A percentile compares a stretch with the other conserved stretches of the same genome.
These are phyloP conservation scores for Tricharina praecox DNA, from an alignment of 495 filamentous ascomycete species.

Conservation along the genomic window DNA sequence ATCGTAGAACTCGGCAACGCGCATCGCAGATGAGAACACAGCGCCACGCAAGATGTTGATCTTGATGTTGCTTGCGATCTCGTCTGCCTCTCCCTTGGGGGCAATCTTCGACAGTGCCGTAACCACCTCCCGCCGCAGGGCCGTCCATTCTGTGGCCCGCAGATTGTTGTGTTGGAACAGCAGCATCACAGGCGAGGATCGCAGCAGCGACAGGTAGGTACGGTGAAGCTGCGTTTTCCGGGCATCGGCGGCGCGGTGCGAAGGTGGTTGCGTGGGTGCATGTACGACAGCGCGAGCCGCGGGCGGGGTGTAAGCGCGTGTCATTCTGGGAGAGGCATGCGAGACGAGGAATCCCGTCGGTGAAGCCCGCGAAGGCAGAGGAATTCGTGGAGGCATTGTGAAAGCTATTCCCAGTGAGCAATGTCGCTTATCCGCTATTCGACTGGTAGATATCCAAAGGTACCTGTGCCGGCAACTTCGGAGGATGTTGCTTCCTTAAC, in stretches of 20 bases:
- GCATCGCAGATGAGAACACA: constrained; percentile 69
- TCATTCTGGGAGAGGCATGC: constrained; percentile 58
- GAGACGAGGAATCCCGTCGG: constrained; percentile 13
- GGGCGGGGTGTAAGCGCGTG: constrained; percentile 26
- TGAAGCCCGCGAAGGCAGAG: constrained; percentile 8
- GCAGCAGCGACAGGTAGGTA: constrained; percentile 81
- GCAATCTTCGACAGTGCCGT: constrained; percentile 46
- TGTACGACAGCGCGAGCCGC: constrained; percentile 19
- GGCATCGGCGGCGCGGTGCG: constrained; percentile 64
- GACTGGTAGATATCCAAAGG: too few relatives aligned
- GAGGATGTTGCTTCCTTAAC: not conserved
- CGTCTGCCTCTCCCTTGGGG: constrained; percentile 4
- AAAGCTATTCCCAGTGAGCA: not conserved
- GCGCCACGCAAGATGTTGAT: constrained; percentile 72
- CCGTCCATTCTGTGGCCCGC: constrained; percentile 69
- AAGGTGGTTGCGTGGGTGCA: constrained; percentile 69
- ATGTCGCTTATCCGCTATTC: not conserved
- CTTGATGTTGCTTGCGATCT: constrained; percentile 40
- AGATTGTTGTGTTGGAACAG: constrained; percentile 97
- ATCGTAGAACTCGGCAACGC: constrained; percentile 73
- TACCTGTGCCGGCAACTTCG: constrained; percentile 2
- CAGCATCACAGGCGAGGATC: constrained; percentile 71
- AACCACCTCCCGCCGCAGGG: constrained; percentile 64
- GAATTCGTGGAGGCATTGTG: constrained; percentile 18
- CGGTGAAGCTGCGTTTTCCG: constrained; percentile 92